These are phyloP conservation scores for Lachancea fermentati DNA, from an alignment of 805 yeast genomes.

Conservation along the genomic window DNA sequence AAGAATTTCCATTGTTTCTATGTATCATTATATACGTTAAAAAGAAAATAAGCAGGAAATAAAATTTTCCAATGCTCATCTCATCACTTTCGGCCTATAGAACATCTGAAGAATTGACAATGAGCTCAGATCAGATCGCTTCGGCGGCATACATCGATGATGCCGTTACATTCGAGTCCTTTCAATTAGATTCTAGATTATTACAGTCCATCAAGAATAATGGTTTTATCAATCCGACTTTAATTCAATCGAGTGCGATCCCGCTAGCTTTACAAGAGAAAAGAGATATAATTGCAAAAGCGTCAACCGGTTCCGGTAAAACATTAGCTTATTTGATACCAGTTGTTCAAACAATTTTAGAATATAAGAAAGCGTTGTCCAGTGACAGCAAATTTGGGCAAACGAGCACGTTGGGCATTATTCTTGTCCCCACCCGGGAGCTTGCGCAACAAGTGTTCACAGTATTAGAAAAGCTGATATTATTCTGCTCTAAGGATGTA, in stretches of 20 bases:
- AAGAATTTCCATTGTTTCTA: conserved; percentile 11
- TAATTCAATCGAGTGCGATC: conserved; percentile 86
- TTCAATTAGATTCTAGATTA: conserved; percentile 77
- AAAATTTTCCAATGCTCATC: conserved; percentile 1
- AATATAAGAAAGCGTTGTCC: conserved; percentile 31
- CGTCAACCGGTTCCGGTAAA: conserved; percentile 94
- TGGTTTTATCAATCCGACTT: conserved; percentile 82
- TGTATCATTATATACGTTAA: background rate
- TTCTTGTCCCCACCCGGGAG: conserved; percentile 91
- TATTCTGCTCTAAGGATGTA: conserved; percentile 65
- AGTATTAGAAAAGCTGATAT: conserved; percentile 61
- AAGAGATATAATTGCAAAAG: conserved; percentile 88
- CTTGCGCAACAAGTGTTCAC: conserved; percentile 77
- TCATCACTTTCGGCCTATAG: background rate
- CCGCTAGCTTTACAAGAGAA: conserved; percentile 86
- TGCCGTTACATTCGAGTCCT: conserved; percentile 61
- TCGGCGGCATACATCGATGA: conserved; percentile 69
- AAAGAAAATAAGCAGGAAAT: conserved; percentile 1
- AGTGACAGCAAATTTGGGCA: conserved; percentile 17
- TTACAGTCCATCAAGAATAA: conserved; percentile 75
- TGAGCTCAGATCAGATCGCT: conserved; percentile 38
- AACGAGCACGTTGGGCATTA: conserved; percentile 47
- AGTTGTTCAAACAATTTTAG: conserved; percentile 68
- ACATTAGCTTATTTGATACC: conserved; percentile 90
- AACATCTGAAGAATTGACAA: conserved; percentile 6